These are phyloP conservation scores for Lactarius sanguifluus DNA, from an alignment of 768 basidiomycete genomes.

Conservation along the genomic window DNA sequence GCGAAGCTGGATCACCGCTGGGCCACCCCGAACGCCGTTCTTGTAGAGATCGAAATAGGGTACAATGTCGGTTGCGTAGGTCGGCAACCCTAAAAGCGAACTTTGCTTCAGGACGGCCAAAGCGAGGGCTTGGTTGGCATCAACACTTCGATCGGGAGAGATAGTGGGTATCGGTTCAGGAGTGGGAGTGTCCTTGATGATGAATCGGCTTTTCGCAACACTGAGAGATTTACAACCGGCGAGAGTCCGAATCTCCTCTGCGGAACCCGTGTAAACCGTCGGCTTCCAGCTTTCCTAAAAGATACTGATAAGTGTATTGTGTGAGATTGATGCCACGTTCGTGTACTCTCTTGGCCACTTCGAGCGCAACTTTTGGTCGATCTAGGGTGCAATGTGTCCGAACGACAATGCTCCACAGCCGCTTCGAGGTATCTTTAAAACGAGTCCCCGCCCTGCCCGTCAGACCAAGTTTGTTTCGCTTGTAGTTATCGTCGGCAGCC, in stretches of 20 bases:
- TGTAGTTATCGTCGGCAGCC: slow-evolving; percentile 33
- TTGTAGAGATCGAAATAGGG: slow-evolving; percentile 28
- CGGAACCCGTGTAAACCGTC: slow-evolving; percentile 4
- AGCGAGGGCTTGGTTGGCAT: not conserved
- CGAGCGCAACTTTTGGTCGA: slow-evolving; percentile 44
- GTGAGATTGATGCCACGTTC: slow-evolving; percentile 37
- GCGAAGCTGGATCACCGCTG: slow-evolving; percentile 12
- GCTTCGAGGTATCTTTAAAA: slow-evolving; percentile 15
- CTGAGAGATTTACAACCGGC: not conserved
- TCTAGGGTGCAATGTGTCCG: slow-evolving; percentile 42
- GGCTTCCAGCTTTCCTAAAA: slow-evolving; percentile 34
- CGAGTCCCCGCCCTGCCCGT: not conserved
- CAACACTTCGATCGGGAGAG: not conserved
- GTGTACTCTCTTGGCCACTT: slow-evolving; percentile 43
- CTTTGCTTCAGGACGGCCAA: slow-evolving; percentile 17
- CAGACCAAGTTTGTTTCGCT: not conserved
- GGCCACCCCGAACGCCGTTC: slow-evolving; percentile 7
- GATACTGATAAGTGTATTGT: slow-evolving; percentile 38
- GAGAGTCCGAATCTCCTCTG: slow-evolving; percentile 6
- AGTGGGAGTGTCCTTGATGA: not conserved
- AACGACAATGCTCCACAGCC: slow-evolving; percentile 43
- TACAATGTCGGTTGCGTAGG: slow-evolving; percentile 16
- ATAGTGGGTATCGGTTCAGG: slow-evolving; percentile 1
- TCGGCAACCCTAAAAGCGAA: not conserved
- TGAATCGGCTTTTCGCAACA: slow-evolving; percentile 15